Evolutionary conservation across 1,284 basidiomycete species (phyloP).

Genomic region (Leccinum pachyderme): DNA sequence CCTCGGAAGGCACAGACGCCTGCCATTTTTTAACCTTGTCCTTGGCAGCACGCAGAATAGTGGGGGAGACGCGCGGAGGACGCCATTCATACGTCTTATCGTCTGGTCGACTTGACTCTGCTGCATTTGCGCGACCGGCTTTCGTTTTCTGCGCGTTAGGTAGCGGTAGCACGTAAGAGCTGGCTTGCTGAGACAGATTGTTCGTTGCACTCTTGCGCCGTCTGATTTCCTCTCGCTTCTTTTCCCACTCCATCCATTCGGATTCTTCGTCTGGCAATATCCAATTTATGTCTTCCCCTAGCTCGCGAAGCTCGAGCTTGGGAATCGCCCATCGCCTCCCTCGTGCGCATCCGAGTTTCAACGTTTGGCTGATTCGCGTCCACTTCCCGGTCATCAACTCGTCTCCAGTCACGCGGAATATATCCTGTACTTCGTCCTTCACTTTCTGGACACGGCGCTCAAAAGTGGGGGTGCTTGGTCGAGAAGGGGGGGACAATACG

Average conservation of each 20-base stretch:
- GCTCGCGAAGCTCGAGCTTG: neutral
- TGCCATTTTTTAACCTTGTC: conserved; percentile 36
- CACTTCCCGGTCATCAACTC: conserved; percentile 24
- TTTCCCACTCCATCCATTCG: conserved; percentile 36
- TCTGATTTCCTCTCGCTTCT: conserved; percentile 21
- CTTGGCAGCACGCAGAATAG: conserved; percentile 23
- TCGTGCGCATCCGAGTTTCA: conserved; percentile 35
- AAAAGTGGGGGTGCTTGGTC: conserved; percentile 25
- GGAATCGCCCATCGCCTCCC: conserved; percentile 13
- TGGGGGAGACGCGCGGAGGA: conserved; percentile 15
- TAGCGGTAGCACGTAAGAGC: neutral
- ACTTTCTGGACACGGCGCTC: conserved; percentile 25
- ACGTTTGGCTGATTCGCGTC: conserved; percentile 24
- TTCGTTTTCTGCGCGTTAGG: conserved; percentile 8
- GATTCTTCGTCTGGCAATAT: conserved; percentile 34
- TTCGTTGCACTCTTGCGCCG: conserved; percentile 20
- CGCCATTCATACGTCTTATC: neutral
- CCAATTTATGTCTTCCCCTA: conserved; percentile 25
- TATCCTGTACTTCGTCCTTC: conserved; percentile 19
- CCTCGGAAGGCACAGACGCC: conserved; percentile 19
- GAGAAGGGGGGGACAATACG: conserved; percentile 31
- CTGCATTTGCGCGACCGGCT: neutral
- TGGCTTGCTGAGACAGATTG: conserved; percentile 11
- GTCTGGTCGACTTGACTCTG: neutral
- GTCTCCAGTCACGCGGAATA: conserved; percentile 13